These are phyloP conservation scores for Cryptococcus deneoformans DNA, from an alignment of 1,284 basidiomycete species.

Conservation along the genomic window DNA sequence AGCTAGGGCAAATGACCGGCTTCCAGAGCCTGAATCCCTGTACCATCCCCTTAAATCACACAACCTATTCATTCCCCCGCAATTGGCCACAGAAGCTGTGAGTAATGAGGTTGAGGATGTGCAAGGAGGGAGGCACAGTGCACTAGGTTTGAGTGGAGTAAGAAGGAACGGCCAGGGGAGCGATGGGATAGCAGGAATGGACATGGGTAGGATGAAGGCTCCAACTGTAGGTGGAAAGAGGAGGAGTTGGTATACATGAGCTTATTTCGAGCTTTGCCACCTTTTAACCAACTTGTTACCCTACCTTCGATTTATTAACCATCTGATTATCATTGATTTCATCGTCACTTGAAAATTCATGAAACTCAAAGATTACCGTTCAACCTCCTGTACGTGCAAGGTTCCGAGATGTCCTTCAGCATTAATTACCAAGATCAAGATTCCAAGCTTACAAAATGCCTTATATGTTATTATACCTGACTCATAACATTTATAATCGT, in stretches of 20 bases:
- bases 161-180: constrained; percentile 2
- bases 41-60: constrained; percentile 22
- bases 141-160: constrained; percentile 29
- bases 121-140: constrained; percentile 23
- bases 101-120: constrained; percentile 23
- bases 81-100: constrained; percentile 18
- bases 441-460: background rate
- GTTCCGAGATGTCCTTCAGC: background rate
- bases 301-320: background rate
- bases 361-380: constrained; percentile 26
- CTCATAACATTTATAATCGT: background rate
- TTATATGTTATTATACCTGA: background rate
- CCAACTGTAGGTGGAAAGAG: constrained; percentile 34
- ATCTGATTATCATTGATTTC: background rate
- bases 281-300: background rate
- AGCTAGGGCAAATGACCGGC: constrained; percentile 2
- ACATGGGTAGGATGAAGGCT: constrained; percentile 16
- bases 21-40: constrained; percentile 13
- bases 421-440: background rate
- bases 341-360: background rate
- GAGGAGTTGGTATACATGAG: constrained; percentile 23
- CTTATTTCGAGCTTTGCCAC: constrained; percentile 4
- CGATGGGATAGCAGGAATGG: background rate
- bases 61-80: constrained; percentile 24
- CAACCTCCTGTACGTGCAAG: constrained; percentile 35